These are phyloP conservation scores for Lumnitzera racemosa DNA, from an alignment of 345 rosid genomes.

Conservation along the genomic window DNA sequence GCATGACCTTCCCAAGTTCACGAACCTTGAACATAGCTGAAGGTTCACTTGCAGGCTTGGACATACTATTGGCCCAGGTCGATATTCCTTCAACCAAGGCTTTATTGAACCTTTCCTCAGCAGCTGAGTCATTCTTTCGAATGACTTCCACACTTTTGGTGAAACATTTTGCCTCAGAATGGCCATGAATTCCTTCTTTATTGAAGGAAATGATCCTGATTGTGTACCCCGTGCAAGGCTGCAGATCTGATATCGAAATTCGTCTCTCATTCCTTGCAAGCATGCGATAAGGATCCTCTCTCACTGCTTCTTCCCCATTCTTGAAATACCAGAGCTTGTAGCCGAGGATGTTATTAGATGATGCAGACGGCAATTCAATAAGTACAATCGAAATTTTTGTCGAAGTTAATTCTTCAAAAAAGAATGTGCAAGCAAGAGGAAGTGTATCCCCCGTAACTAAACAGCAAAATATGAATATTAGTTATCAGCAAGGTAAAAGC, in stretches of 20 bases:
- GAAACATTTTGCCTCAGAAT: slow-evolving; percentile 62
- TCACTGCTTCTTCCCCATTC: slow-evolving; percentile 53
- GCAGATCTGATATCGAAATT: slow-evolving; percentile 69
- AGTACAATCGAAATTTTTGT: slow-evolving; percentile 52
- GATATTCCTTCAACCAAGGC: slow-evolving; percentile 29
- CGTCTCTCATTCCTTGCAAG: slow-evolving; percentile 67
- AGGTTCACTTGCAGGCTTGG: slow-evolving; percentile 21
- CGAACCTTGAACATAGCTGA: slow-evolving; percentile 62
- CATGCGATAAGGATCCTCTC: slow-evolving; percentile 46
- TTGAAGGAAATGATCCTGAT: slow-evolving; percentile 55
- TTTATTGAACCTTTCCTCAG: slow-evolving; percentile 25
- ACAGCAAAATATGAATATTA: slow-evolving; percentile 4
- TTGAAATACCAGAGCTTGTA: slow-evolving; percentile 88
- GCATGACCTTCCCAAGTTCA: slow-evolving; percentile 64
- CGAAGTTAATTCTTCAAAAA: slow-evolving; percentile 71
- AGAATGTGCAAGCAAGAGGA: slow-evolving; percentile 77
- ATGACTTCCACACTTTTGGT: slow-evolving; percentile 60
- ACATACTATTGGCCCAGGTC: slow-evolving; percentile 26
- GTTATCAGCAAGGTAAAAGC: slow-evolving; percentile 3
- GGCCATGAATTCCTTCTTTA: slow-evolving; percentile 49
- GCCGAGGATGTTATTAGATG: slow-evolving; percentile 51
- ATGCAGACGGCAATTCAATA: slow-evolving; percentile 45
- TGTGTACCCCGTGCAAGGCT: slow-evolving; percentile 78
- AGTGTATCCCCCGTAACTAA: slow-evolving; percentile 38
- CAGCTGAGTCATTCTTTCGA: slow-evolving; percentile 29